Conservation (phyloP, 2,329 filamentous ascomycete species). For the Cladosporium sphaerospermum region DNA sequence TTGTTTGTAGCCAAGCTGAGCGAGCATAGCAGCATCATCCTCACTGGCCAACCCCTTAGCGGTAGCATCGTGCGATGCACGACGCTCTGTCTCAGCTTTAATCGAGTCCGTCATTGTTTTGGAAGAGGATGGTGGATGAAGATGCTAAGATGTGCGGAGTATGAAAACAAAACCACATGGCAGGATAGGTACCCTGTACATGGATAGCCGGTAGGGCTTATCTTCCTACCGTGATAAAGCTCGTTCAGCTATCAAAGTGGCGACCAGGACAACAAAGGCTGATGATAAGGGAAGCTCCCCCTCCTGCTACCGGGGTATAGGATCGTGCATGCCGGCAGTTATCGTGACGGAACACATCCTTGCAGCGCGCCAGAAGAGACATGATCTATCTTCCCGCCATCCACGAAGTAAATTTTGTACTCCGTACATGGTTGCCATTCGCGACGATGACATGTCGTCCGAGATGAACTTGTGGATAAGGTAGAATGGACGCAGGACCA, state of each 20-base stretch:
- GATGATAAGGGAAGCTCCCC: slow-evolving; percentile 4
- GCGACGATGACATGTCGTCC: no score
- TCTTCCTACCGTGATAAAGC: background rate
- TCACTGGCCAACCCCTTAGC: slow-evolving; percentile 27
- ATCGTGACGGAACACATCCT: no score
- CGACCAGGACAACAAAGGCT: background rate
- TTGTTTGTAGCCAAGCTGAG: slow-evolving; percentile 47
- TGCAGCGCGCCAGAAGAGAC: no score
- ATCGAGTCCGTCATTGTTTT: background rate
- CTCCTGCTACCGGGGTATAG: background rate
- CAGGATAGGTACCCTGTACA: background rate
- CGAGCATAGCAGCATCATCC: slow-evolving; percentile 37
- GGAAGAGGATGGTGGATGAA: background rate
- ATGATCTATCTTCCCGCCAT: no score
- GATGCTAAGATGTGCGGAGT: background rate
- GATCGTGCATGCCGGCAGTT: no score
- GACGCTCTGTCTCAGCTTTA: background rate
- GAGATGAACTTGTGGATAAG: no score
- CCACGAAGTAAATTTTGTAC: no score
- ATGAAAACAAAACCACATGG: background rate
- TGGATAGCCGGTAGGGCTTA: slow-evolving; percentile 7
- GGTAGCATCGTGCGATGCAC: slow-evolving; percentile 9
- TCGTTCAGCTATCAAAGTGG: background rate
- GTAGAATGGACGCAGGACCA: no score
- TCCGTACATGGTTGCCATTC: no score